Conservation (phyloP, 1,139 yeast species). For the Sugiyamaella paludigena region DNA sequence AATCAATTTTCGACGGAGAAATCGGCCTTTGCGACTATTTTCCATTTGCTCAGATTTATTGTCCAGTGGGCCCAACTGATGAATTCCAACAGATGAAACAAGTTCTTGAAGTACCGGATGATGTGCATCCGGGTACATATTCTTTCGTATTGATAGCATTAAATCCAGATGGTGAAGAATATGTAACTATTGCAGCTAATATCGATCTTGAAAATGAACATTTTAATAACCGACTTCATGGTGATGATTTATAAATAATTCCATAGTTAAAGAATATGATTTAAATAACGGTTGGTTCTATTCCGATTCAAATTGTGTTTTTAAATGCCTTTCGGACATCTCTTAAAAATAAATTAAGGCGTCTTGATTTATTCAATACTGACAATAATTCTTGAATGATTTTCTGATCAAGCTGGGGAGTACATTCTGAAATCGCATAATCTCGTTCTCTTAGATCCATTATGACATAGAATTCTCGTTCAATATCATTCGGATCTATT, state of each 20-base stretch:
- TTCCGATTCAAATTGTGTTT: neutral
- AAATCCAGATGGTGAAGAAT: slow-evolving; percentile 22
- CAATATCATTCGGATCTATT: slow-evolving; percentile 29
- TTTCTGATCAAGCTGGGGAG: slow-evolving; percentile 20
- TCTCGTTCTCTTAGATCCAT: slow-evolving; percentile 32
- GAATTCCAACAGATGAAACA: slow-evolving; percentile 21
- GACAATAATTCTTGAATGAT: slow-evolving; percentile 19
- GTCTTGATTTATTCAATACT: slow-evolving; percentile 24
- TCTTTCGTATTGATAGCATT: slow-evolving; percentile 31
- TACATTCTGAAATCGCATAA: slow-evolving; percentile 23
- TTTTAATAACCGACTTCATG: slow-evolving; percentile 6
- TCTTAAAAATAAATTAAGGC: slow-evolving; percentile 26
- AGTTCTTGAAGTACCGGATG: slow-evolving; percentile 31
- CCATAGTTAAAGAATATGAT: neutral
- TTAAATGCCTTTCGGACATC: slow-evolving; percentile 25
- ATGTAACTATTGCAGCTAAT: slow-evolving; percentile 30
- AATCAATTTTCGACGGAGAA: slow-evolving; percentile 25
- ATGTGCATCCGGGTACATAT: slow-evolving; percentile 30
- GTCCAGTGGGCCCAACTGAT: slow-evolving; percentile 27
- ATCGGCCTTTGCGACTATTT: slow-evolving; percentile 31
- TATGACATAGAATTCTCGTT: slow-evolving; percentile 28
- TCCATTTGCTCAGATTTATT: slow-evolving; percentile 27
- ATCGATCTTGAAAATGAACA: slow-evolving; percentile 24
- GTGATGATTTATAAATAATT: slow-evolving; percentile 13
- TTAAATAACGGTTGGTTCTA: neutral